Evolutionary conservation across 2,329 filamentous ascomycete species (phyloP), one percentile per base, ranked within the genome.

Genomic region (Pyricularia sp.): DNA sequence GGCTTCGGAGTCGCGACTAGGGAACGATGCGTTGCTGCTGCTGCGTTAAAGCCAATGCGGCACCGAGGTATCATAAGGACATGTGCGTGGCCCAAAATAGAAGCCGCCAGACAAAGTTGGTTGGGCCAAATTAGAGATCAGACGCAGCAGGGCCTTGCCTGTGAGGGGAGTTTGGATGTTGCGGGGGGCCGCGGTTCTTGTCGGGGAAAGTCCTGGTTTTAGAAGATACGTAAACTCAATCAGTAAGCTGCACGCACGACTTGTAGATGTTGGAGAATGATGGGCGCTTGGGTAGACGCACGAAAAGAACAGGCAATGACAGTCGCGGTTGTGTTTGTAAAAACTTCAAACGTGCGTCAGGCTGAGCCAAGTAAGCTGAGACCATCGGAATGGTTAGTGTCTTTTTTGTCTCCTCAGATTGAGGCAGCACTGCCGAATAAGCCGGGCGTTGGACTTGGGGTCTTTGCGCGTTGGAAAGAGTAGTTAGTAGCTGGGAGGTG

Each of bases 31-130:
- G 30, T 14, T 42, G 26, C 67, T 68, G 26, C 50, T 63, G 59
- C 25, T 63, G 59, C 59, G 26, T 28, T 6, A 26, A 68, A 20
- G 33, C 31, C 59, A 64, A 50, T 68, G 58, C 55, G 59, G 33
- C 23, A 42, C 67, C 67, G 42, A 50, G 67, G 33, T 68, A 23
- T 64, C 67, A 68, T 68, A 68, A 42, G 67, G 58, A 26, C 65
- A 23, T 50, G 36, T 67, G 65, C 42, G 33, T 23, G 65, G 42
- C 25, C 42, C 26, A 58, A 58, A 67, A 58, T 67, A 67, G 36
- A 28, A 59, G 65, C 65, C 23, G 14, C 50, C 36, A 58, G 36
- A 58, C 42, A 14, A 50, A 58, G 17, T 50, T 25, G 17, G 25
- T n/a, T 20, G 42, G 20, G 55, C 14, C 17, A 50, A n/a, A 50